Percentiles rank a stretch among this genome's conserved stretches.
These are phyloP conservation scores for Cercospora brassicicola DNA, from an alignment of 2,329 filamentous ascomycete genomes.

Conservation along the genomic window DNA sequence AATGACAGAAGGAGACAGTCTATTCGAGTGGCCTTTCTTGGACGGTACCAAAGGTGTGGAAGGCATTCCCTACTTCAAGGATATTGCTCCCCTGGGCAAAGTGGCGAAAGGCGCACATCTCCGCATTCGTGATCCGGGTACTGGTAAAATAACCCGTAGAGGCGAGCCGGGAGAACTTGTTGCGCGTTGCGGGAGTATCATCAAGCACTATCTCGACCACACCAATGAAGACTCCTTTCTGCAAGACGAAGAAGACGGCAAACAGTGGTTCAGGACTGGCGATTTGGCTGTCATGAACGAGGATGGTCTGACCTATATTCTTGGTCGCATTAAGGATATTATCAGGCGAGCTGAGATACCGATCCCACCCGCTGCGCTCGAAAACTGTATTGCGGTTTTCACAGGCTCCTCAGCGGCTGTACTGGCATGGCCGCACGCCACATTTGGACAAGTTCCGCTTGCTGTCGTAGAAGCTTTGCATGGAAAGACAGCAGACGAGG, in stretches of 20 bases:
- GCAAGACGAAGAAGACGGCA: slow-evolving; percentile 13
- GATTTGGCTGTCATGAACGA: slow-evolving; percentile 28
- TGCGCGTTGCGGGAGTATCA: slow-evolving; percentile 12
- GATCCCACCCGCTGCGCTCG: slow-evolving; percentile 30
- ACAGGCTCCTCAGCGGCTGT: slow-evolving; percentile 22
- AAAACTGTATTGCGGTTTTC: slow-evolving; percentile 27
- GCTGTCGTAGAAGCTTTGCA: slow-evolving; percentile 23
- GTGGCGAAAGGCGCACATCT: slow-evolving; percentile 16
- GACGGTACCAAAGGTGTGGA: neutral
- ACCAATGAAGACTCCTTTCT: slow-evolving; percentile 25
- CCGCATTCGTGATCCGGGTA: slow-evolving; percentile 23
- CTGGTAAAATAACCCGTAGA: slow-evolving; percentile 5
- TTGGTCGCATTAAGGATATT: slow-evolving; percentile 31
- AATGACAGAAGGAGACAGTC: slow-evolving; percentile 26
- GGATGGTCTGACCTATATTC: slow-evolving; percentile 28
- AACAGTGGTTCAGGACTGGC: slow-evolving; percentile 32
- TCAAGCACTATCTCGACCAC: slow-evolving; percentile 27
- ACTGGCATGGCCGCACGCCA: slow-evolving; percentile 22
- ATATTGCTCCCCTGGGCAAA: slow-evolving; percentile 23
- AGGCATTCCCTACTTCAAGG: slow-evolving; percentile 19
- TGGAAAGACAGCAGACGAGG: slow-evolving; percentile 22
- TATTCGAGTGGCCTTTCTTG: slow-evolving; percentile 24
- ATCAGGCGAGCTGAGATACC: slow-evolving; percentile 29
- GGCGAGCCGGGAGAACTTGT: slow-evolving; percentile 27
- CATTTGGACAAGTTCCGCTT: slow-evolving; percentile 27